Percentiles rank a stretch among this genome's conserved stretches.
These are phyloP conservation scores for Diaporthe sp. DNA, from an alignment of 2,329 filamentous ascomycete species.

Conservation along the genomic window DNA sequence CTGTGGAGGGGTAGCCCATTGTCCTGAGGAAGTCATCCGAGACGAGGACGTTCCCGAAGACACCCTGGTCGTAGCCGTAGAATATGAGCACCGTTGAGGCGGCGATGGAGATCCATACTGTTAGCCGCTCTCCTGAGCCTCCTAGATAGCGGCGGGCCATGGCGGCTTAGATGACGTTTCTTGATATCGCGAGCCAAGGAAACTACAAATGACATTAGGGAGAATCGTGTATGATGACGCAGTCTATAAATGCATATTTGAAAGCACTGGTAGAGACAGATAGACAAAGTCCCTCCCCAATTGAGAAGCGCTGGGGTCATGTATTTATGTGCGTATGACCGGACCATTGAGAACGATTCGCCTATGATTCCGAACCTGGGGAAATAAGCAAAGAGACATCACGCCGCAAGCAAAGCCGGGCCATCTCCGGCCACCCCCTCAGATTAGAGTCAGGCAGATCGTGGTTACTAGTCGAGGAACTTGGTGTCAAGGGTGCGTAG, in stretches of 20 bases:
- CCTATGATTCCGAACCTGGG: background rate
- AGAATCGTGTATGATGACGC: background rate
- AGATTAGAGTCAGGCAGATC: background rate
- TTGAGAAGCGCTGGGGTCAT: background rate
- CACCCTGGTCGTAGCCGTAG: conserved; percentile 60
- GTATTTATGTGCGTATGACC: background rate
- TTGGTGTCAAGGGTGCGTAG: background rate
- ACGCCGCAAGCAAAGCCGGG: conserved; percentile 3
- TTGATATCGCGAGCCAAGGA: background rate
- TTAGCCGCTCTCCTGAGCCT: conserved; percentile 64
- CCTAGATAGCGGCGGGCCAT: conserved; percentile 56
- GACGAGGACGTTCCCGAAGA: conserved; percentile 50
- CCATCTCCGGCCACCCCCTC: conserved; percentile 18
- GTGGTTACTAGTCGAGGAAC: background rate
- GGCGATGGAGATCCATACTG: conserved; percentile 66
- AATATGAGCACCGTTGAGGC: conserved; percentile 65
- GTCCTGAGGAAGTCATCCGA: conserved; percentile 47
- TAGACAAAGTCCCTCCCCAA: too few species aligned
- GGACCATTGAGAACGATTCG: background rate
- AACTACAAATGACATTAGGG: too few species aligned
- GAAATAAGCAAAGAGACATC: background rate
- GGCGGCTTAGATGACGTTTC: background rate
- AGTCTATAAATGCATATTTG: background rate
- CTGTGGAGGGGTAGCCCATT: conserved; percentile 41
- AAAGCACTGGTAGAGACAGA: background rate